Evolutionary conservation across 2,329 filamentous ascomycete species (phyloP), one percentile per base, ranked within the genome.

Genomic region (Dactylellina parvicollis): DNA sequence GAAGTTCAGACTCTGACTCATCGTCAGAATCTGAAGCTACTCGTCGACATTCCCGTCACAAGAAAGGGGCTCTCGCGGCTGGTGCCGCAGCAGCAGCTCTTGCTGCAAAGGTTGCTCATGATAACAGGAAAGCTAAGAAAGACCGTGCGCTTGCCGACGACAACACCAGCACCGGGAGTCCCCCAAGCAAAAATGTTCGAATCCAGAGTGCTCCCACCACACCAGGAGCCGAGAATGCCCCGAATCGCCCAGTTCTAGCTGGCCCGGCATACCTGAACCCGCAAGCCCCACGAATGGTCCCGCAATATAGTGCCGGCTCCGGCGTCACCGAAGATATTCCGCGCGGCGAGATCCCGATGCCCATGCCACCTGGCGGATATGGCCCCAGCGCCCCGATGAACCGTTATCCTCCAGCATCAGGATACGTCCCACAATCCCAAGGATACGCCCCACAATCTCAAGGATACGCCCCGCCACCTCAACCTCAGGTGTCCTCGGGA

Each of bases 311-410:
- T 50, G 38, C 38, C 26, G 54, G 54, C 5, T 73, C 69, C 40
- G 69, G 60, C n/a, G 46, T 50, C n/a, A 74, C 70, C 54, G 70
- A 74, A 49, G 70, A 74, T 24, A 74, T 74, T 3, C 70, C 61
- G 30, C 55, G 70, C 44, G 18, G 30, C 20, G 70, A 74, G 20
- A 74, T 74, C 56, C 70, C 70, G 47, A 74, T 74, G 70, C 70
- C 70, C 42, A 61, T 64, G 30, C 62, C 70, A 34, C 64, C 61
- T 20, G 70, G 70, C 16, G 70, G 70, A 49, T 74, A 74, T 47
- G 62, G 62, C 22, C 56, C 70, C 18, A 47, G 49, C 26, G 54
- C 52, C 62, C 52, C 40, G 12, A 55, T 55, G 30, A 44, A 65
- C 54, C 67, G 67, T 36, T 74, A 74, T 42, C 70, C 70, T 34